phyloP scores from a whole-genome alignment of 139 green algal genomes.

The Penium margaritaceum region DNA sequence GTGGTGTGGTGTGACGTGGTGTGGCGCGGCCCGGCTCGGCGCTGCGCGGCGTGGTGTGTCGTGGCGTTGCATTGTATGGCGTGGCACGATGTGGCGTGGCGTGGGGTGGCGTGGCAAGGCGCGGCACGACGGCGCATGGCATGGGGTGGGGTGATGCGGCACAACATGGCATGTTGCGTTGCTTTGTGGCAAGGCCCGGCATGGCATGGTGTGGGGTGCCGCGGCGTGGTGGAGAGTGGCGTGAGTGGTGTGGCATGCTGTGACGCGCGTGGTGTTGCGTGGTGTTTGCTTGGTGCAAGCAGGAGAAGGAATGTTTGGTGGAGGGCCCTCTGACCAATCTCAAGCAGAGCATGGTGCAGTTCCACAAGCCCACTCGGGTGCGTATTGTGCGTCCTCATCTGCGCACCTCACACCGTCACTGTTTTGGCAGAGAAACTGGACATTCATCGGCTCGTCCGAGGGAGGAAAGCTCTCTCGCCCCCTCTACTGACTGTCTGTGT shows the following conservation, averaged over 20 bases:
- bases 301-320: slow-evolving; percentile 75
- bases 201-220: not conserved
- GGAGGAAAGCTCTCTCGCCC: too few relatives aligned
- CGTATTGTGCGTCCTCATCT: not conserved
- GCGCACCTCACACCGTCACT: too few relatives aligned
- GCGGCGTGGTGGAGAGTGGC: too few relatives aligned
- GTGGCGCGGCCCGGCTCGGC: not conserved
- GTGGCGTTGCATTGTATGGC: not conserved
- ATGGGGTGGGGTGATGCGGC: not conserved
- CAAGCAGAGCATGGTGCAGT: slow-evolving; percentile 76
- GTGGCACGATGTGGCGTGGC: not conserved
- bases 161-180: not conserved
- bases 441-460: too few relatives aligned
- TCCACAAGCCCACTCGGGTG: slow-evolving; percentile 53
- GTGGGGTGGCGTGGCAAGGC: not conserved
- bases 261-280: not conserved
- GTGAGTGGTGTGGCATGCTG: too few relatives aligned
- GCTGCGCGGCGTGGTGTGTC: not conserved
- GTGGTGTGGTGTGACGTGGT: not conserved
- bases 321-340: slow-evolving; percentile 86
- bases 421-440: too few relatives aligned
- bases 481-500: not conserved
- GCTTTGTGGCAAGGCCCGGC: not conserved
- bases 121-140: not conserved
- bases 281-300: slow-evolving; percentile 24